Base-by-base conservation (phyloP, 331 rosid genomes). In the Ulmus americana region DNA sequence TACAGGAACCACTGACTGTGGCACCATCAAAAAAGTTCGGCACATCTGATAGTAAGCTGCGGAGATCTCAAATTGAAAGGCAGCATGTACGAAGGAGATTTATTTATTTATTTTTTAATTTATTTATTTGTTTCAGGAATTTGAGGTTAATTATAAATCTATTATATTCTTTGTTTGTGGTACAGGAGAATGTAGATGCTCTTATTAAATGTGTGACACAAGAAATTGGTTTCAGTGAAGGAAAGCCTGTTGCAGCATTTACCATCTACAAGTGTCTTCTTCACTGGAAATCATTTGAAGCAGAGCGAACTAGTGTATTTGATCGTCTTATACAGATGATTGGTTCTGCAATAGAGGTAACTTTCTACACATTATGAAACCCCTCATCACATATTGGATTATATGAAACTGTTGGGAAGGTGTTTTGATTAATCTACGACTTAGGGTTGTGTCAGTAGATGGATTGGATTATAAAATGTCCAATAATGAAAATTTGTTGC, bases 241-340 rank as follows among this genome's bases (percentile, higher is more conserved):
- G 95, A 69, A 87, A 94, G 83, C 96, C 99, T 50, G 82, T 87
- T 71, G 95, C 90, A 62, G 96, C 95, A 54, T 80, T 83, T 77
- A 86, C 89, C 66, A 68, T 87, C 49, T 90, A 87, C 74, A 90
- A 84, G 74, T 94, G 91, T 85, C 75, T 94, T 40, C 76, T 94
- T 39, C 95, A 94, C 74, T 94, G 99, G 99, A 82, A 40, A 73
- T 73, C 75, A 74, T 94, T 94, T 75, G 99, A 94, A 90, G 86
- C 90, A 38, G 97, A 94, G 61, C 85, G 81, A 81, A 94, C 99
- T 38, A 85, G 88, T 80, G 91, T 90, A 56, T 94, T 90, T 82
- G 99, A 94, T 75, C 91, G 83, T 50, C 87, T 90, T 54, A 76
- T 90, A 76, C 82, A 79, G 72, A 12, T 90, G 50, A 84, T 94